Conservation (phyloP, 2,329 filamentous ascomycete genomes). For the Colletotrichum cordylinicola region DNA sequence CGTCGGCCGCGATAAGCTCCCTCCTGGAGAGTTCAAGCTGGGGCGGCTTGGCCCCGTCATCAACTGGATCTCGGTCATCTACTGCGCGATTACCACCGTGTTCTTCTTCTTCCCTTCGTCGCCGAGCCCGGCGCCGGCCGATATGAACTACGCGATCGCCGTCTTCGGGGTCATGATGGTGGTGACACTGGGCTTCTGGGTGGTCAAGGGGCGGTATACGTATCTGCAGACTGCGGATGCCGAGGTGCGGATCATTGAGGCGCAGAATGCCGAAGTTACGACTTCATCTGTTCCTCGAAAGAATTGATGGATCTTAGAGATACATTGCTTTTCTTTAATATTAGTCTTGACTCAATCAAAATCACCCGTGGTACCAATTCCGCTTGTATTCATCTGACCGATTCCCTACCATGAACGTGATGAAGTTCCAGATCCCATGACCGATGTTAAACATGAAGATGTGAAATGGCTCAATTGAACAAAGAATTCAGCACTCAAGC, state of each 20-base stretch:
- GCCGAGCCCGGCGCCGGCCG: constrained; percentile 48
- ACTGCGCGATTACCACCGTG: constrained; percentile 56
- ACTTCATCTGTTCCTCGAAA: not conserved
- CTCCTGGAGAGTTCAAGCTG: constrained; percentile 49
- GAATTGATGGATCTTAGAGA: not conserved
- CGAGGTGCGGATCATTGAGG: not conserved
- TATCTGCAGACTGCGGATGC: constrained; percentile 26
- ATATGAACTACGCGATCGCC: constrained; percentile 65
- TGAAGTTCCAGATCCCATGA: not conserved
- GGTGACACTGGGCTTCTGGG: constrained; percentile 55
- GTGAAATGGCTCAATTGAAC: not conserved
- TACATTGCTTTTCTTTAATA: not conserved
- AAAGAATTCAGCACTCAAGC: fast-evolving
- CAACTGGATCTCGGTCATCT: constrained; percentile 56
- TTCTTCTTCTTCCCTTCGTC: constrained; percentile 60
- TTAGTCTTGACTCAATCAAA: not conserved
- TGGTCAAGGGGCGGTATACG: constrained; percentile 48
- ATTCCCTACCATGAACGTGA: not conserved
- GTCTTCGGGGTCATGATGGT: constrained; percentile 62
- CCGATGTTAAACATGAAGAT: fast-evolving
- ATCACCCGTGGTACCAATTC: not conserved
- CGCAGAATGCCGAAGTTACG: not conserved
- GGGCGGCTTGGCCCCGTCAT: constrained; percentile 48
- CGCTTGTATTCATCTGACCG: fast-evolving
- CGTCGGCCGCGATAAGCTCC: constrained; percentile 58